Conservation (phyloP, 1,284 basidiomycete species). For the Naganishia sp. region DNA sequence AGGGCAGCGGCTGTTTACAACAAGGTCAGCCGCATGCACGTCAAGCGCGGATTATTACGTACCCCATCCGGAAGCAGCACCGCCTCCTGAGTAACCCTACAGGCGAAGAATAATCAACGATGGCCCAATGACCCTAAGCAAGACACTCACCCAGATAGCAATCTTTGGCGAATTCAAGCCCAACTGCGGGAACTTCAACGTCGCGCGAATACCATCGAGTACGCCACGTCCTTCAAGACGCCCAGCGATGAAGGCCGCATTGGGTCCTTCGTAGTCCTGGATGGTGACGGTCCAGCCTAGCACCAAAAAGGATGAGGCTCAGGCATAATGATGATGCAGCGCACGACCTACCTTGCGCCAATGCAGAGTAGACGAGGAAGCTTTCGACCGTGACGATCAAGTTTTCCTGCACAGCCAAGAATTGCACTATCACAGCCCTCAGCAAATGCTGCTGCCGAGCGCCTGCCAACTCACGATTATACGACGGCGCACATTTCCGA, state of each 20-base stretch:
- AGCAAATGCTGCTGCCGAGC: not conserved
- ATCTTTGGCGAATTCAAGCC: conserved; percentile 19
- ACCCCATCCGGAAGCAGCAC: conserved; percentile 28
- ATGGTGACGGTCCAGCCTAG: conserved; percentile 21
- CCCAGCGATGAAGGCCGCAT: conserved; percentile 27
- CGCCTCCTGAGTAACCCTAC: conserved; percentile 27
- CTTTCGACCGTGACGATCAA: conserved; percentile 22
- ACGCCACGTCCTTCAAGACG: conserved; percentile 23
- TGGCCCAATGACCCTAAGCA: not conserved
- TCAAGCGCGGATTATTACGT: not conserved
- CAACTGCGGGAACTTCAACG: conserved; percentile 14
- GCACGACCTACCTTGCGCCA: conserved; percentile 9
- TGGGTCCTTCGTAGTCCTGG: conserved; percentile 29
- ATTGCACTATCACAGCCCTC: conserved; percentile 13
- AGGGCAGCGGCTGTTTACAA: conserved; percentile 16
- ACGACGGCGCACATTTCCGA: conserved; percentile 27
- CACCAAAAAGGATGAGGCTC: not conserved
- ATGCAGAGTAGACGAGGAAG: conserved; percentile 13
- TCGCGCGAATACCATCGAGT: conserved; percentile 27
- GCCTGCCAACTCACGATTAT: conserved; percentile 16
- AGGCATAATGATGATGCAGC: not conserved
- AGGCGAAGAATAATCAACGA: not conserved
- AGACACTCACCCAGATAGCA: conserved; percentile 21
- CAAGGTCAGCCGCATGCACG: too few species aligned
- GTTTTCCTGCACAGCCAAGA: conserved; percentile 12